Base-by-base conservation (phyloP, 768 basidiomycete genomes). In the Lactarius vividus region DNA sequence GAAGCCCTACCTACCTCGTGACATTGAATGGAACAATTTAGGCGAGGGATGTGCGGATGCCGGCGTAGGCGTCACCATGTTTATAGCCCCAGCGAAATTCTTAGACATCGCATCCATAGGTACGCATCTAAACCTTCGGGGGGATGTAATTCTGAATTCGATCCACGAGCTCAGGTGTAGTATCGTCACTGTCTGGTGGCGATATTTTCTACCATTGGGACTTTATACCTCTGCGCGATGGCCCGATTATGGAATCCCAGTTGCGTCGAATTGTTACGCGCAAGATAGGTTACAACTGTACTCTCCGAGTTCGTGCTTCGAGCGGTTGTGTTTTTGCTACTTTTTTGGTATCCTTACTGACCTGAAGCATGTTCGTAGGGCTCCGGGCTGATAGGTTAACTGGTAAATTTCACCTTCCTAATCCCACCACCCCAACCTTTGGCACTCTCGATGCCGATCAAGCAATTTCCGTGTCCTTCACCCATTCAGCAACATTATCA, bases 151-250 rank as follows among this genome's bases (percentile, higher is more conserved):
- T 23, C 35, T 10, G 20, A 26, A 7, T 11, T 18, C 60, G 26
- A 37, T 46, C 18, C n/a, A 1, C 42, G 11, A 31, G 15, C 29
- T 18, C 66, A 88, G 91, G 89, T 52, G 76, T 81, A 4, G 81
- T 95, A 7, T 74, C 89, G 0, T 86, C 86, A 0, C 74, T 86
- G 13, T 94, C 93, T 8, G 97, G 97, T 16, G 97, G 97, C 23
- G 93, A 95, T 64, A 72, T 96, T 1, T 96, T 90, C 77, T 96
- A 89, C 79, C 91, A 96, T 72, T 97, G 96, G 10, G 84, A 92
- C n/a, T 99, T 94, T 74, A 83, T 88, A 60, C 82, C 85, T 3
- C 74, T 76, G 8, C 83, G 89, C 57, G 94, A 97, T 73, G 81
- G 81, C 9, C 71, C 79, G 9, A 78, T 85, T 6, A 72, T 99